Base-by-base conservation (phyloP, 1,284 basidiomycete genomes). In the Takashimella tepidaria region DNA sequence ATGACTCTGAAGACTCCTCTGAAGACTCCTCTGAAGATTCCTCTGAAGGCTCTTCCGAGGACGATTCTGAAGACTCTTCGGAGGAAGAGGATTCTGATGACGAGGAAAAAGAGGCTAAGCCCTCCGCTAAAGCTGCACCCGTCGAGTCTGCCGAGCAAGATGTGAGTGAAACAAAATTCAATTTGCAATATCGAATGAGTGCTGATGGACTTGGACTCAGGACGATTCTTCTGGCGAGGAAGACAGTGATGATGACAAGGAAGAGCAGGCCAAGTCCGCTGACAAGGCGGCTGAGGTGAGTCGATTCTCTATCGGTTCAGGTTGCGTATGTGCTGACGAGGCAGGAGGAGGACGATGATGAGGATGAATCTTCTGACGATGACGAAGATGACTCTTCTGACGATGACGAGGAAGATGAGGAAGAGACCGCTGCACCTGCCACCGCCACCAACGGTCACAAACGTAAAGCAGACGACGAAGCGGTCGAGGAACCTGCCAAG, bases 381-480 rank as follows among this genome's bases (percentile, higher is more conserved):
- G 42, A 49, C 26, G 54, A 52, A 24, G 45, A 40, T 19, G 37
- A 40, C 37, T 42, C 41, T 16, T 65, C 63, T 48, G 67, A 59
- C 25, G 59, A 57, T 16, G 66, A 67, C 37, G 68, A 70, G 52
- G 67, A 74, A 56, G 67, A 70, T 54, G 60, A 66, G 56, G 68
- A 86, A 56, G 68, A 66, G 50, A 70, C 77, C 71, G 81, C 81
- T 31, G 81, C 85, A 63, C 71, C 78, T 41, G 70, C 76, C 44
- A 76, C 78, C 50, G 63, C 70, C 24, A 56, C 72, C 56, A 75
- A 75, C 60, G 69, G 73, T 82, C 79, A 69, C 62, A 96, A 97
- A 79, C 88, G 92, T 69, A 96, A 97, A 78, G 89, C 89, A 24
- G 84, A 86, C 20, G 83, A 84, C 44, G 81, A 82, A 43, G 75